Base-by-base conservation (phyloP, 768 basidiomycete genomes). In the Rossbeevera mucosa region DNA sequence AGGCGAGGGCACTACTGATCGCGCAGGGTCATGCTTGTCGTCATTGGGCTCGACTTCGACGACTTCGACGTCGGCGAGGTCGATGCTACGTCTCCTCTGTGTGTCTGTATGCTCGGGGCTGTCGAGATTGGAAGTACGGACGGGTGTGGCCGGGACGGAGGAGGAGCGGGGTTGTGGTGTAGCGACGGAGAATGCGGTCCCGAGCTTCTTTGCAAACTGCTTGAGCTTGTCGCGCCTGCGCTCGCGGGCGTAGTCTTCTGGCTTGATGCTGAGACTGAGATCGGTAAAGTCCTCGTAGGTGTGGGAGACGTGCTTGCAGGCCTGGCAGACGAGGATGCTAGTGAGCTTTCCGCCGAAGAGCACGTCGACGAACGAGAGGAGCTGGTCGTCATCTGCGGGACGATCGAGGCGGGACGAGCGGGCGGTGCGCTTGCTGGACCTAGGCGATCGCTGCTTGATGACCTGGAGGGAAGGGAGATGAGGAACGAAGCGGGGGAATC, bases 291-390 rank as follows among this genome's bases (percentile, higher is more conserved):
- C 91, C 68, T 98, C 94, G 64, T 89, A 58, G 20, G 63, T 67
- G 58, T 92, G 85, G 2, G 93, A 95, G 46, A 96, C 82, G 61
- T 91, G 83, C 68, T 95, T 94, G 81, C 94, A 98, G 53, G 82
- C 81, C 59, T 94, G 91, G 67, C 94, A 98, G 3, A 98, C 88
- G 45, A 98, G 86, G 64, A 96, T 86, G 71, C 88, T 91, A 5
- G 91, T 85, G 44, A 98, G 77, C 61, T 83, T 81, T 5, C 94
- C 94, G 28, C 90, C 89, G 61, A 96, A 98, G 51, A 96, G 76
- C 74, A 90, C 88, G 69, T 96, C 94, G 5, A 88, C 80, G 56
- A 95, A 87, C 0, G 94, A 85, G 5, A 79, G 64, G 26, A 86
- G 72, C 31, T 82, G 77, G 31, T 80, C 76, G 29, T 67, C 47